These are phyloP conservation scores for Mycosphaerelloides madeirae DNA, from an alignment of 2,329 filamentous ascomycete species.

Conservation along the genomic window DNA sequence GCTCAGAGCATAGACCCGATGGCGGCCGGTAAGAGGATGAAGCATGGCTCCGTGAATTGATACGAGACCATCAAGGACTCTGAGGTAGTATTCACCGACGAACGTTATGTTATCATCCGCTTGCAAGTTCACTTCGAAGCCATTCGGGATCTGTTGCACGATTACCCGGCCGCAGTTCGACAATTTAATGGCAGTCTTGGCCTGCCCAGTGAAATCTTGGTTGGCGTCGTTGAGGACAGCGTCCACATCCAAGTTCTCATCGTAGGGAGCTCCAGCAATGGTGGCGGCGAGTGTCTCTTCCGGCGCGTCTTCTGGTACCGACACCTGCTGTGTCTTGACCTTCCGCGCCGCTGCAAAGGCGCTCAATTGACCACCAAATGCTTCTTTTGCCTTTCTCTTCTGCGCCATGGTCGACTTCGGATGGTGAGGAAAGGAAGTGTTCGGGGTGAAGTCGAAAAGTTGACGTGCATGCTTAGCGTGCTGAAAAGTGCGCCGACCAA, in stretches of 20 bases:
- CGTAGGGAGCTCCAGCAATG: constrained; percentile 20
- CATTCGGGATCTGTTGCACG: constrained; percentile 15
- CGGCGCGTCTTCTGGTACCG: not conserved
- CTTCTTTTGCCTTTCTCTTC: constrained; percentile 33
- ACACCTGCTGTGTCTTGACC: constrained; percentile 3
- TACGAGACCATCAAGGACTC: constrained; percentile 57
- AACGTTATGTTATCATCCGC: constrained; percentile 34
- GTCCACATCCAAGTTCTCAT: constrained; percentile 10
- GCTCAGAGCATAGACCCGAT: constrained; percentile 60
- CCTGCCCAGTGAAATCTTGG: not conserved
- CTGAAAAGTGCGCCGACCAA: not conserved
- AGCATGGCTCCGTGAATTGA: constrained; percentile 63
- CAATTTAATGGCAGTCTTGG: not conserved
- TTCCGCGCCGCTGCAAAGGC: constrained; percentile 30
- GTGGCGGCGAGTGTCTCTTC: constrained; percentile 9
- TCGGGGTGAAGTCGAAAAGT: not conserved
- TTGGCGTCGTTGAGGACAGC: not conserved
- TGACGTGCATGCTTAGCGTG: not conserved
- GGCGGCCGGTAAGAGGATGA: constrained; percentile 31
- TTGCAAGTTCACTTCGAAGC: constrained; percentile 20
- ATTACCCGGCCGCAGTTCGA: constrained; percentile 10
- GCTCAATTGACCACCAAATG: constrained; percentile 28
- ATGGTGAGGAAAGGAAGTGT: not conserved
- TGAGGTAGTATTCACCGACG: constrained; percentile 64
- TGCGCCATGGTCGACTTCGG: constrained; percentile 22